A percentile compares a stretch with the other conserved stretches of the same genome.
Conservation (phyloP, 495 filamentous ascomycete species). For the Podospora anserina region DNA sequence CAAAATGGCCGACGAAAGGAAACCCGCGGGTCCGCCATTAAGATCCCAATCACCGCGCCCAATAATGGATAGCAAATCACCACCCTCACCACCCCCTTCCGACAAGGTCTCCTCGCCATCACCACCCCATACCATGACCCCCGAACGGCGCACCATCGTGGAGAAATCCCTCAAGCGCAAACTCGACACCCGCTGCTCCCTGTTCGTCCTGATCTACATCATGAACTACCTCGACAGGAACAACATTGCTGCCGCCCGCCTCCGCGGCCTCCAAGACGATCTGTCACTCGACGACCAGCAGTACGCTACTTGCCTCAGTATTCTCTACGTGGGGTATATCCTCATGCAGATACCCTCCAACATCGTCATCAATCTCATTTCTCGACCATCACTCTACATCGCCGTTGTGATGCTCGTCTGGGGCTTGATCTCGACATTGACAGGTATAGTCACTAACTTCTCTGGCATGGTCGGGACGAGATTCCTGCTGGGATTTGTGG, state of each 20-base stretch:
- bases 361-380: slow-evolving; percentile 41
- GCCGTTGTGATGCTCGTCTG: slow-evolving; percentile 60
- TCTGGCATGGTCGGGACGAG: slow-evolving; percentile 59
- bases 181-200: slow-evolving; percentile 41
- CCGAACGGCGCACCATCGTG: slow-evolving; percentile 33
- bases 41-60: neutral
- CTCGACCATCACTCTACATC: slow-evolving; percentile 44
- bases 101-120: neutral
- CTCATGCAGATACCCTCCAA: slow-evolving; percentile 50
- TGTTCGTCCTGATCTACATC: slow-evolving; percentile 59
- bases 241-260: slow-evolving; percentile 48
- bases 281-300: slow-evolving; percentile 38
- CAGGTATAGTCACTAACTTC: slow-evolving; percentile 57
- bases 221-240: slow-evolving; percentile 75
- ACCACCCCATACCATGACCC: slow-evolving; percentile 28
- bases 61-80: neutral
- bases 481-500: slow-evolving; percentile 65
- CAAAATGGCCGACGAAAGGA: neutral
- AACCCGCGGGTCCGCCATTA: neutral
- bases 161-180: slow-evolving; percentile 44
- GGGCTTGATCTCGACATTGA: slow-evolving; percentile 64
- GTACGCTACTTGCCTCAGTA: slow-evolving; percentile 42
- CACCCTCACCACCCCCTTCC: neutral
- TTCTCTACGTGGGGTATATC: slow-evolving; percentile 53
- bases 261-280: slow-evolving; percentile 47